These are phyloP conservation scores for Macrocystidia cucumis DNA, from an alignment of 1,284 basidiomycete species.

Conservation along the genomic window DNA sequence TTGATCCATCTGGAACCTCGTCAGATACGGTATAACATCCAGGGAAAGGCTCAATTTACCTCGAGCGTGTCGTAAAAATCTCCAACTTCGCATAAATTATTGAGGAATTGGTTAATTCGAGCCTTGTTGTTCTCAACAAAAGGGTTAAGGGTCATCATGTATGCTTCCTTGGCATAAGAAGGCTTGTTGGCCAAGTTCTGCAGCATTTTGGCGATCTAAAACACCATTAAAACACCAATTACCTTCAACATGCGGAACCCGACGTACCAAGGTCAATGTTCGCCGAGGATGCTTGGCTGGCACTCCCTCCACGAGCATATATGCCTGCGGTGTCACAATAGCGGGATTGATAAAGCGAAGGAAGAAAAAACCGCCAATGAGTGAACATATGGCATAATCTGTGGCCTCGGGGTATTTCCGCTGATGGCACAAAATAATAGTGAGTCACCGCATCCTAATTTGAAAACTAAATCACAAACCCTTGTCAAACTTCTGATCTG, in stretches of 20 bases:
- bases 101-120: constrained; percentile 95
- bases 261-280: constrained; percentile 84
- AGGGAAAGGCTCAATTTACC: constrained; percentile 35
- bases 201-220: constrained; percentile 97
- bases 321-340: constrained; percentile 99
- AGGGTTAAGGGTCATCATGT: constrained; percentile 97
- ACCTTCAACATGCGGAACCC: constrained; percentile 2
- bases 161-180: constrained; percentile 94
- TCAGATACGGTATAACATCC: constrained; percentile 6
- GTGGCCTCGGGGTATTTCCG: constrained; percentile 97
- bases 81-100: constrained; percentile 94
- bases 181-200: constrained; percentile 99
- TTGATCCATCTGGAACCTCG: constrained; percentile 80
- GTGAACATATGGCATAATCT: constrained; percentile 95
- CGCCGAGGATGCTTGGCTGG: constrained; percentile 96
- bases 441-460: constrained; percentile 38
- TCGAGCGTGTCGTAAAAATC: constrained; percentile 99
- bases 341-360: constrained; percentile 99
- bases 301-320: constrained; percentile 97
- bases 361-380: constrained; percentile 99
- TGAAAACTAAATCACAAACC: constrained; percentile 37
- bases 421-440: constrained; percentile 31
- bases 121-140: constrained; percentile 99
- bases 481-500: constrained; percentile 94
- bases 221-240: too few species aligned